Evolutionary conservation across 352 stramenopile species (phyloP).

Genomic region (Pythium chondricola): DNA sequence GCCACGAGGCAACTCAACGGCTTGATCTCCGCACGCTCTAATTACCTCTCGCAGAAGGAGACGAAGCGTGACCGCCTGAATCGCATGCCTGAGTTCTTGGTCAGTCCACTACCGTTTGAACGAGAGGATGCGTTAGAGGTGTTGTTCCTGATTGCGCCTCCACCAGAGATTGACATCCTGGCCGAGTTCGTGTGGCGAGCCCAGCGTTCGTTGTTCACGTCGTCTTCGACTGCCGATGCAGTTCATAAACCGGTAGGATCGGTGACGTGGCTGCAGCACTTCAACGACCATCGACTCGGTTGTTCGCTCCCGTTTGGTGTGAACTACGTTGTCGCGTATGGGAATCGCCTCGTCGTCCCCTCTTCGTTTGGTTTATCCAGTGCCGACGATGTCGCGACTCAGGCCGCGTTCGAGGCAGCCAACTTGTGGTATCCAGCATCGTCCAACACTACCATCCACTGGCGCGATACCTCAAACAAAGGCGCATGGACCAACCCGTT

Average conservation of each 20-base stretch:
- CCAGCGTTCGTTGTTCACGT: slow-evolving; percentile 24
- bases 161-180: slow-evolving; percentile 28
- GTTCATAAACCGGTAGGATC: neutral
- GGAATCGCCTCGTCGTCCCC: slow-evolving; percentile 10
- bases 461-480: slow-evolving; percentile 14
- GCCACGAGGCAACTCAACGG: neutral
- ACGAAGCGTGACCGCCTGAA: slow-evolving; percentile 3
- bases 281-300: neutral
- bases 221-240: neutral
- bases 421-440: slow-evolving; percentile 38
- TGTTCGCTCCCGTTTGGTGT: neutral
- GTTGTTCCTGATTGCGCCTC: slow-evolving; percentile 39
- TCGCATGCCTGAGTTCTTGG: slow-evolving; percentile 22
- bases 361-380: slow-evolving; percentile 15
- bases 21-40: slow-evolving; percentile 4
- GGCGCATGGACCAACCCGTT: slow-evolving; percentile 32
- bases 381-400: slow-evolving; percentile 14
- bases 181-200: slow-evolving; percentile 30
- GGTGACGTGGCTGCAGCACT: neutral
- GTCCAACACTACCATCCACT: slow-evolving; percentile 16
- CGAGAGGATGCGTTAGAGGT: slow-evolving; percentile 22
- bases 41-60: slow-evolving; percentile 17
- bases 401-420: slow-evolving; percentile 5
- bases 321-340: slow-evolving; percentile 11
- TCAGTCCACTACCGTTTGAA: slow-evolving; percentile 27